These are phyloP conservation scores for Flaveria trinervia DNA, from an alignment of 129 eudicot genomes.

Conservation along the genomic window DNA sequence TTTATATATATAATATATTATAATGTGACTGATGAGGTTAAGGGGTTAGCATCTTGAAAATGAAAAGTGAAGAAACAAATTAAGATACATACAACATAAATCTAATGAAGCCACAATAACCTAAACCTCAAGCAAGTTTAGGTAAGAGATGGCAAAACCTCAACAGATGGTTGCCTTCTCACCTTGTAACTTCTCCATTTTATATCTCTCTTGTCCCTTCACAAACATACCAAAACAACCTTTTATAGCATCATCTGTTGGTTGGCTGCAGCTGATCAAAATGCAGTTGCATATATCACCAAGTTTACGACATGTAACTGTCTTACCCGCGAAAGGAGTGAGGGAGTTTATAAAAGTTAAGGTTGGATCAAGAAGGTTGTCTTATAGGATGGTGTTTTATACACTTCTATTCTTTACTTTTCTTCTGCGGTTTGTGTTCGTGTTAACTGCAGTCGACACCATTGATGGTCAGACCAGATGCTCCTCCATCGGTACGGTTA, in stretches of 20 bases:
- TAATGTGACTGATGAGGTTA: conserved; percentile 23
- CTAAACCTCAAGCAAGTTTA: conserved; percentile 51
- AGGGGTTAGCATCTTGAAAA: conserved; percentile 40
- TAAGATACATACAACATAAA: conserved; percentile 16
- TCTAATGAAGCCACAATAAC: conserved; percentile 29
- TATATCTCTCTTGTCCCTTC: conserved; percentile 28
- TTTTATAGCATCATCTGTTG: conserved; percentile 15
- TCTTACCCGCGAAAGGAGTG: conserved; percentile 75
- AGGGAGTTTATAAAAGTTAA: conserved; percentile 82
- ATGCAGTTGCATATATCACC: conserved; percentile 98
- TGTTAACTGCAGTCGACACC: conserved; percentile 76
- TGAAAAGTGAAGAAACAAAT: conserved; percentile 17
- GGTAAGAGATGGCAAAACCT: conserved; percentile 51
- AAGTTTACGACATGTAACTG: conserved; percentile 87
- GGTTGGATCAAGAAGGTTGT: conserved; percentile 66
- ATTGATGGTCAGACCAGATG: conserved; percentile 81
- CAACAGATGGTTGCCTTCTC: conserved; percentile 36
- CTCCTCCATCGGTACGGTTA: conserved; percentile 61
- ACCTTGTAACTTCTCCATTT: conserved; percentile 40
- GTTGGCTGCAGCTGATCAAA: not conserved
- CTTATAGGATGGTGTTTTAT: conserved; percentile 86
- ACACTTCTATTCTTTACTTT: conserved; percentile 74
- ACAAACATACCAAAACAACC: conserved; percentile 25
- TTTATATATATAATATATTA: too few species aligned
- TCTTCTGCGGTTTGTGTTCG: conserved; percentile 78